Base-by-base conservation (phyloP, 2,329 filamentous ascomycete genomes). In the Mycosphaerella sp. region DNA sequence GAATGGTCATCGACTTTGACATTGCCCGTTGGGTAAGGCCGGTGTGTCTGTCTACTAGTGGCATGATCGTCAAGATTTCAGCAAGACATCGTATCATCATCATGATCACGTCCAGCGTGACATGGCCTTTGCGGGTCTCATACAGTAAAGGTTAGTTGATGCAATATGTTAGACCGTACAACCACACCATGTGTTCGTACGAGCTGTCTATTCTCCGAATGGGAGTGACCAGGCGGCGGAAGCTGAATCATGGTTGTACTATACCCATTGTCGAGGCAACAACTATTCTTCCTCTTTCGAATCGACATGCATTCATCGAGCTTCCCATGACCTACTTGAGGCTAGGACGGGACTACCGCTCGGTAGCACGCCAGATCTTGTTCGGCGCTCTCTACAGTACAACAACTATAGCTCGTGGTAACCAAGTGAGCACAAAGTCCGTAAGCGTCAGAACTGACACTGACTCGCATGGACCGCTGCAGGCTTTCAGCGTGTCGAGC, bases 141-240 rank as follows among this genome's bases (percentile, higher is more conserved):
- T 12, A 12, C 30, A 12, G 30, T 34, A n/a, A n/a, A n/a, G n/a
- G n/a, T n/a, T n/a, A n/a, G 27, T 35, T 18, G 30, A 8, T n/a
- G 28, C n/a, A 32, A 17, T n/a, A 10, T 30, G 12, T 28, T 34
- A 27, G 30, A 30, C 42, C 32, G 43, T 25, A 37, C 43, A 14
- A 32, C 30, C 43, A 45, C 43, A 25, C 17, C 21, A 9, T 18
- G 27, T 17, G 13, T 16, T 34, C 14, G 43, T 45, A 30, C 35
- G n/a, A 34, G 21, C 21, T 45, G 42, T 44, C 37, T 36, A 35
- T 37, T 25, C 43, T 36, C 43, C 43, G 43, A 45, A 45, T 27
- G 43, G 18, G 43, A n/a, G 21, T 18, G 27, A 45, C 37, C 43
- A 45, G 27, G 43, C 32, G 43, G 32, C 43, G 16, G 43, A 18